Base-by-base conservation (phyloP, 2,329 filamentous ascomycete species). In the Berkeleyomyces rouxiae region DNA sequence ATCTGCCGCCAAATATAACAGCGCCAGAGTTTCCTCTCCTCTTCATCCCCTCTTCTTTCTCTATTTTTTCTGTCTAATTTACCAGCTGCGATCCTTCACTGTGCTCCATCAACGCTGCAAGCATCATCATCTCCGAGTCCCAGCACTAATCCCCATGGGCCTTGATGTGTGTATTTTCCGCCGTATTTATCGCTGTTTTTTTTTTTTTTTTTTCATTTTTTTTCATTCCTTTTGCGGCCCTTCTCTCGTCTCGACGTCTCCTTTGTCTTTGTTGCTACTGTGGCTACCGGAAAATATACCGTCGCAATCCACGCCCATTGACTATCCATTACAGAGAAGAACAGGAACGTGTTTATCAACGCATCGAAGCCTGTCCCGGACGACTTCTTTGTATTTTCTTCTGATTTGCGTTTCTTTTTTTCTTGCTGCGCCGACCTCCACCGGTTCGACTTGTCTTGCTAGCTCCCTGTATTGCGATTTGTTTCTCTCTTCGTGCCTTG, bases 401-500 rank as follows among this genome's bases (percentile, higher is more conserved):
- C 16, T n/a, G 10, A 7, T 58, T 61, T 36, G 36, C 58, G 46
- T 36, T 23, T 9, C 23, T 31, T 51, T 11, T 40, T 43, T 40
- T 16, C n/a, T 9, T 51, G 23, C 10, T 49, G 42, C 37, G 42
- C 39, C 40, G 10, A 46, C 11, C 43, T 46, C 43, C 43, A 46
- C 43, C 43, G 11, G 43, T n/a, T 46, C 43, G 16, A 46, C n/a
- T 55, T 44, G 37, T 23, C 46, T 61, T 39, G 37, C 37, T 13
- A 59, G 33, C 44, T 59, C 49, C 49, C 49, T 55, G 49, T 55
- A 55, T 55, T 55, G 49, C 49, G 49, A 55, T 55, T 55, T 55
- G 49, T 55, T 31, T 55, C 49, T 55, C 49, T 55, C 49, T 55
- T 37, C 49, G 49, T 36, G 49, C 33, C 49, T 55, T 39, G 49